Evolutionary conservation across 495 filamentous ascomycete species (phyloP), one percentile per base, ranked within the genome.

Genomic region (Aspergillus biplanus): DNA sequence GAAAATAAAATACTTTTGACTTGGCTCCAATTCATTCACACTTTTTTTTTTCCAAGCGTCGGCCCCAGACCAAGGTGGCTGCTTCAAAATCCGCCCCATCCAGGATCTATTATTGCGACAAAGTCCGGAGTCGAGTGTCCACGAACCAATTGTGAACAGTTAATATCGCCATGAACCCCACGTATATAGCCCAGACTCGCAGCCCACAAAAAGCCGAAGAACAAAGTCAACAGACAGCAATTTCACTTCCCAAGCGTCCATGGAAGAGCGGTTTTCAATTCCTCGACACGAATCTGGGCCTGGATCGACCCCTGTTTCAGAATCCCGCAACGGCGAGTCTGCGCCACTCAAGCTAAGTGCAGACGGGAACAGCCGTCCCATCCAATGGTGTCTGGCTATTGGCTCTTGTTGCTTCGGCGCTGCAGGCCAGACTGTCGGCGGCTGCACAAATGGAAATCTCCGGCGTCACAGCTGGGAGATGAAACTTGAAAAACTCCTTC

Each of bases 291-390:
- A 54, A 32, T 32, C 33, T 37, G n/a, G 46, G 53, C 50, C 50
- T 3, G 8, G 6, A 12, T 34, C 11, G 52, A 13, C 52, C 52
- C 52, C 52, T 54, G 52, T 54, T 54, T 54, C 52, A 54, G 27
- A 53, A 50, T 5, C 33, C 33, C 13, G 27, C 52, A 54, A 54
- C 52, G 52, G 33, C 52, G 52, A 54, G 31, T 5, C 52, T 54
- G 52, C 52, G 52, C 52, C 52, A 54, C 52, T 54, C 5, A 5
- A 54, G 32, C 52, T 33, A 54, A 54, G 11, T 6, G 52, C 52
- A 34, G 13, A 54, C 52, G 52, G 52, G 52, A 54, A 34, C 52
- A 18, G 5, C 52, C 52, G 52, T 54, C 27, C 12, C 13, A n/a
- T 13, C 21, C 52, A 54, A 21, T 31, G 12, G 11, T 6, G 12